A percentile compares a stretch with the other conserved stretches of the same genome.
These are phyloP conservation scores for Cicer cuneatum DNA, from an alignment of 306 rosid genomes.

Conservation along the genomic window DNA sequence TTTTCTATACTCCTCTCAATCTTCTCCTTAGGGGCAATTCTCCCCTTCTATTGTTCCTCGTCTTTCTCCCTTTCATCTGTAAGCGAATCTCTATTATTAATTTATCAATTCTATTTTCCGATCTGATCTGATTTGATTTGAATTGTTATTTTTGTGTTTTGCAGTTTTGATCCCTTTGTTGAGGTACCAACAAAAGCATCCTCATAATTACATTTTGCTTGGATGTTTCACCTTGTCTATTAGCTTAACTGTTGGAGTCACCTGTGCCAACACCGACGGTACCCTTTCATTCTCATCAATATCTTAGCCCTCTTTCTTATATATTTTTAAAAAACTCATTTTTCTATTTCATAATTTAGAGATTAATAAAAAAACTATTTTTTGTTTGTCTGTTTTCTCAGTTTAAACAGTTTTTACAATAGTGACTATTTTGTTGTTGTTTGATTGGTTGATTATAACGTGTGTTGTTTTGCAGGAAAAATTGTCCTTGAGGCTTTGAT, in stretches of 20 bases:
- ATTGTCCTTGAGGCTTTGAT: slow-evolving; percentile 94
- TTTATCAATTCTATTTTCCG: neutral
- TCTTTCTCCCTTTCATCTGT: slow-evolving; percentile 84
- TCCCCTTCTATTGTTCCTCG: slow-evolving; percentile 71
- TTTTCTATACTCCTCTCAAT: slow-evolving; percentile 72
- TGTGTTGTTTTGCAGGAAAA: slow-evolving; percentile 63
- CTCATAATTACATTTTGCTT: slow-evolving; percentile 81
- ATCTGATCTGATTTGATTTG: neutral
- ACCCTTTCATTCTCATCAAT: neutral
- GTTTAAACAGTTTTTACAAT: too few relatives aligned
- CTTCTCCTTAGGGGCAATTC: slow-evolving; percentile 80
- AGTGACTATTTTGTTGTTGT: too few relatives aligned
- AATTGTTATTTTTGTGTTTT: slow-evolving; percentile 32
- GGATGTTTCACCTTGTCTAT: slow-evolving; percentile 81
- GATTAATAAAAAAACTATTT: too few relatives aligned
- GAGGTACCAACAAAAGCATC: slow-evolving; percentile 86
- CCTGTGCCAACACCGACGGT: slow-evolving; percentile 90
- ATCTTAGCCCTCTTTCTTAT: too few relatives aligned
- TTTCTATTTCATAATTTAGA: too few relatives aligned
- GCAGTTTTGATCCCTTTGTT: slow-evolving; percentile 89
- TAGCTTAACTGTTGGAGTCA: slow-evolving; percentile 83
- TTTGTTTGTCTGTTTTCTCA: too few relatives aligned
- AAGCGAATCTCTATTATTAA: neutral
- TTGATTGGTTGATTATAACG: neutral
- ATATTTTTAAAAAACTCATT: too few relatives aligned